These are phyloP conservation scores for Chlorophyllum brunneum DNA, from an alignment of 768 basidiomycete genomes.

Conservation along the genomic window DNA sequence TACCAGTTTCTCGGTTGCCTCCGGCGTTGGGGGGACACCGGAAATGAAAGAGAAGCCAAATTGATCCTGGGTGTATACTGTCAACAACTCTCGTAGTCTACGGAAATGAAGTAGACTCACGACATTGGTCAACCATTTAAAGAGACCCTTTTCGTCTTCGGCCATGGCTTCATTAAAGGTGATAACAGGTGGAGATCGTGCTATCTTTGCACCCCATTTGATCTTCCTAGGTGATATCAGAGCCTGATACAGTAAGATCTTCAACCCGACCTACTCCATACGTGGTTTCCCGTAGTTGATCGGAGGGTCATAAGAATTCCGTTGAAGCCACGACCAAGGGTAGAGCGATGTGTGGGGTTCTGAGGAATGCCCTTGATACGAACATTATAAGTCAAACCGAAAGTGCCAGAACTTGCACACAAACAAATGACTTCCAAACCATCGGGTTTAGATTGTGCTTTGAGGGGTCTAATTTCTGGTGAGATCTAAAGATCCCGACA, in stretches of 20 bases:
- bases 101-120: conserved; percentile 39
- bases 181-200: conserved; percentile 69
- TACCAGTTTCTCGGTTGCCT: conserved; percentile 79
- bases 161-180: conserved; percentile 72
- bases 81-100: background rate
- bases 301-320: conserved; percentile 78
- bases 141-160: conserved; percentile 58
- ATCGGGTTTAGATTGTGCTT: conserved; percentile 49
- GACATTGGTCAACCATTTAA: conserved; percentile 77
- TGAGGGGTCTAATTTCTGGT: conserved; percentile 59
- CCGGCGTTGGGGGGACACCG: conserved; percentile 74
- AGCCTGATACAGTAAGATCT: background rate
- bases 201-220: conserved; percentile 79
- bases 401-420: conserved; percentile 21
- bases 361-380: conserved; percentile 47
- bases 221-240: conserved; percentile 44
- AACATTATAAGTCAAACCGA: background rate
- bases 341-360: conserved; percentile 75
- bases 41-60: conserved; percentile 89
- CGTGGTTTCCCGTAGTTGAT: conserved; percentile 24
- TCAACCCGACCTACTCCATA: conserved; percentile 39
- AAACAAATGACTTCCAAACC: conserved; percentile 77
- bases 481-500: conserved; percentile 56
- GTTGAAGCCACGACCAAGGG: conserved; percentile 81
- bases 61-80: conserved; percentile 48